Conservation (phyloP, 768 basidiomycete species). For the Mycena amicta region DNA sequence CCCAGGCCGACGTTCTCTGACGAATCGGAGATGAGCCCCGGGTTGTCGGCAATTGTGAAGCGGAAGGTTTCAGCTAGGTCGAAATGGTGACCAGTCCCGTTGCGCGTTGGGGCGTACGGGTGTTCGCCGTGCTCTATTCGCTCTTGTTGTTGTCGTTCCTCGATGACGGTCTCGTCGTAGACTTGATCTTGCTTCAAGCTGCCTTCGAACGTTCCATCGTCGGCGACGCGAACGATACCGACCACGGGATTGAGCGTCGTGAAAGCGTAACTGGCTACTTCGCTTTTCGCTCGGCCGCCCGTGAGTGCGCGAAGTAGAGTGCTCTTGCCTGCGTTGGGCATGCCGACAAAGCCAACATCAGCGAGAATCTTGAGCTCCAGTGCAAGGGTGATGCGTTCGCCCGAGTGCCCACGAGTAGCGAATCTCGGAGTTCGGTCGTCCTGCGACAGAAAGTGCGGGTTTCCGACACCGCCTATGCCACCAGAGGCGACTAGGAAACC, state of each 20-base stretch:
- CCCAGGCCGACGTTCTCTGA: slow-evolving; percentile 92
- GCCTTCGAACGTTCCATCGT: slow-evolving; percentile 77
- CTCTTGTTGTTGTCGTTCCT: slow-evolving; percentile 47
- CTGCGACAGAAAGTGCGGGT: slow-evolving; percentile 78
- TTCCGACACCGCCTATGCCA: slow-evolving; percentile 83
- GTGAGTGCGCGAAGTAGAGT: slow-evolving; percentile 90
- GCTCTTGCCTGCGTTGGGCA: slow-evolving; percentile 94
- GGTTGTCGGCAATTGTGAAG: slow-evolving; percentile 97
- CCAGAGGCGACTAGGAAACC: slow-evolving; percentile 76
- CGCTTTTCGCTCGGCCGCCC: slow-evolving; percentile 78
- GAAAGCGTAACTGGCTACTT: slow-evolving; percentile 90
- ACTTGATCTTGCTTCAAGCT: slow-evolving; percentile 49
- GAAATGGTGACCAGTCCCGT: slow-evolving; percentile 51
- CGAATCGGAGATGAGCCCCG: slow-evolving; percentile 83
- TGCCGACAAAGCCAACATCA: slow-evolving; percentile 93
- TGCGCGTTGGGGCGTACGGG: slow-evolving; percentile 53
- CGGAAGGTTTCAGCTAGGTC: slow-evolving; percentile 75
- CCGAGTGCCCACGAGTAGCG: slow-evolving; percentile 76
- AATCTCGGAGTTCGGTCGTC: slow-evolving; percentile 83
- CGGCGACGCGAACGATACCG: slow-evolving; percentile 83
- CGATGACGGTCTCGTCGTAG: slow-evolving; percentile 69
- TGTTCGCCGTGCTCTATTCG: slow-evolving; percentile 55
- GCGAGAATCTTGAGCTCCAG: slow-evolving; percentile 93
- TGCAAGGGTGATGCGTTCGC: slow-evolving; percentile 78
- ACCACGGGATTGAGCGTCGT: slow-evolving; percentile 95